These are phyloP conservation scores for Akanthomyces dipterigenus DNA, from an alignment of 2,329 filamentous ascomycete species.

Conservation along the genomic window DNA sequence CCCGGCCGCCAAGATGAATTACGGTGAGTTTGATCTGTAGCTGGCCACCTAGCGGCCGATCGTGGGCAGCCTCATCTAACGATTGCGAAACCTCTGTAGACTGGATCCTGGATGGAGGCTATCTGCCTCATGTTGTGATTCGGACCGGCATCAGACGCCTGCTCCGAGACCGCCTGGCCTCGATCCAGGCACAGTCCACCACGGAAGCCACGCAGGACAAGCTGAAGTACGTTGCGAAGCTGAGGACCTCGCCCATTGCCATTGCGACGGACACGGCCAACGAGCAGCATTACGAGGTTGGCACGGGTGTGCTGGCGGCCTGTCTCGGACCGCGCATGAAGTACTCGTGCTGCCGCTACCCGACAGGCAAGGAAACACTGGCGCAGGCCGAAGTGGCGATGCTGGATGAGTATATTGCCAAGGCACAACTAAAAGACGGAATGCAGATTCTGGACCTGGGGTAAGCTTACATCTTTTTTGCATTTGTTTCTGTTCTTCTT, in stretches of 20 bases:
- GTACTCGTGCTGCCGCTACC: slow-evolving; percentile 63
- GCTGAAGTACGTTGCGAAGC: slow-evolving; percentile 53
- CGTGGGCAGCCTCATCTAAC: not conserved
- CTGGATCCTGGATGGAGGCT: slow-evolving; percentile 57
- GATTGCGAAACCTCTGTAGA: slow-evolving; percentile 28
- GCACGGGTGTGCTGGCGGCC: slow-evolving; percentile 53
- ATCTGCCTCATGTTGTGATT: slow-evolving; percentile 56
- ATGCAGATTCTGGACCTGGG: slow-evolving; percentile 58
- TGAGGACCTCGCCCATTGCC: slow-evolving; percentile 55
- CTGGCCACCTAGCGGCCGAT: no score
- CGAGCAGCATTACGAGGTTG: slow-evolving; percentile 55
- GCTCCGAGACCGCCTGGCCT: slow-evolving; percentile 51
- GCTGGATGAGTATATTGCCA: slow-evolving; percentile 56
- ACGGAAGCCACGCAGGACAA: slow-evolving; percentile 50
- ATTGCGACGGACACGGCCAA: no score
- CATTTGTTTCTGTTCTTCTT: not conserved
- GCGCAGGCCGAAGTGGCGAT: slow-evolving; percentile 61
- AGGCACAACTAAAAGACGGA: slow-evolving; percentile 51
- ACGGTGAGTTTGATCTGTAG: not conserved
- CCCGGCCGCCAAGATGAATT: not conserved
- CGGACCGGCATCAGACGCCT: slow-evolving; percentile 61
- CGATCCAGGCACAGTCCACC: slow-evolving; percentile 48
- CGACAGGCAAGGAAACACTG: slow-evolving; percentile 54
- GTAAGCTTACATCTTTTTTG: no score
- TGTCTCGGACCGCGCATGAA: slow-evolving; percentile 65